phyloP scores from a whole-genome alignment of 805 yeast species.

The Zygosaccharomyces bailii region DNA sequence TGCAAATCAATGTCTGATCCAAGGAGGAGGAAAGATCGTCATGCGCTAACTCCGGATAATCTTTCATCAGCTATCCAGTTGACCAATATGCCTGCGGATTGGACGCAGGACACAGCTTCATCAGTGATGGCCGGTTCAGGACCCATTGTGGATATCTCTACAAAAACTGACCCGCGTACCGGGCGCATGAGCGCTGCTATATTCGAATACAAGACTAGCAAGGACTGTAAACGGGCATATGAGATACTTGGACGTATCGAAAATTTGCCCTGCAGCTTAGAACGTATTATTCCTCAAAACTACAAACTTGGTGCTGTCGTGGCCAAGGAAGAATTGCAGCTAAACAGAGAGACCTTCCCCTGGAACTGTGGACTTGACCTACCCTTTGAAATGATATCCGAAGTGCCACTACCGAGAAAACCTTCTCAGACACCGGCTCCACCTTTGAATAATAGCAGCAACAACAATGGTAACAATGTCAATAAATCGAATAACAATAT shows the following conservation, averaged over 20 bases:
- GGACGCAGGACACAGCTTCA: conserved; percentile 62
- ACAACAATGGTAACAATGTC: conserved; percentile 4
- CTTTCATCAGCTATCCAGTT: conserved; percentile 32
- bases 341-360: conserved; percentile 34
- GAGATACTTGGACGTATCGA: conserved; percentile 28
- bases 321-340: conserved; percentile 16
- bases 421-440: conserved; percentile 21
- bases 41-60: conserved; percentile 32
- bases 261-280: conserved; percentile 29
- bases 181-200: conserved; percentile 47
- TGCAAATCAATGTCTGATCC: conserved; percentile 28
- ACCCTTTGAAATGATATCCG: conserved; percentile 36
- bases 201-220: conserved; percentile 26
- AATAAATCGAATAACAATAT: conserved; percentile 14
- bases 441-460: conserved; percentile 5
- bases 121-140: conserved; percentile 73
- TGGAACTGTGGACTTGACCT: conserved; percentile 32
- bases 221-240: conserved; percentile 29
- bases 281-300: conserved; percentile 27
- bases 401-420: conserved; percentile 34
- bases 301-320: conserved; percentile 15
- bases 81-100: conserved; percentile 58
- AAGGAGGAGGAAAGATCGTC: conserved; percentile 34
- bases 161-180: conserved; percentile 32
- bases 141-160: conserved; percentile 56